Evolutionary conservation across 495 filamentous ascomycete genomes (phyloP).

Genomic region (Hyaloscypha bicolor): DNA sequence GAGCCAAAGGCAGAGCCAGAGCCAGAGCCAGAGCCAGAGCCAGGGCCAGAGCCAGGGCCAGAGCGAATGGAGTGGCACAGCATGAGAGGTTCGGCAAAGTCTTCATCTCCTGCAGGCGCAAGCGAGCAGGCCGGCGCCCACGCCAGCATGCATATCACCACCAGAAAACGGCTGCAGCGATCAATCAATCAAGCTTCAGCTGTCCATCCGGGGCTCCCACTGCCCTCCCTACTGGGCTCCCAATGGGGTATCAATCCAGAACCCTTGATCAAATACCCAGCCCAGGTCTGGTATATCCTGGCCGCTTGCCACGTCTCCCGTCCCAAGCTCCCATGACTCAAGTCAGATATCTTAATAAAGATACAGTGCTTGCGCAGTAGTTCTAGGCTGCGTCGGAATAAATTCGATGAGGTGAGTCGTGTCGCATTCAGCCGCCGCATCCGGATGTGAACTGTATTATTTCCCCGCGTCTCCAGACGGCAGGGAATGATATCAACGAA

Average conservation of each 20-base stretch:
- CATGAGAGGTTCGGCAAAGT: conserved; percentile 10
- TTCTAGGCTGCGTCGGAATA: conserved; percentile 21
- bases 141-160: conserved; percentile 14
- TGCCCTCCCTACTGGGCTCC: not conserved
- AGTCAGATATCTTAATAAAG: not conserved
- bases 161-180: conserved; percentile 11
- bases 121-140: not conserved
- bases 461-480: conserved; percentile 18
- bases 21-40: too few relatives aligned
- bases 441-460: conserved; percentile 1
- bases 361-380: not conserved
- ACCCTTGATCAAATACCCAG: not conserved
- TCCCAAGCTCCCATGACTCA: conserved; percentile 17
- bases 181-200: conserved; percentile 24
- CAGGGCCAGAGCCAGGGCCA: too few relatives aligned
- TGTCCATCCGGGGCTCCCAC: not conserved
- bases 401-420: conserved; percentile 16
- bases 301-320: not conserved
- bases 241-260: not conserved
- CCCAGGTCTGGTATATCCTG: not conserved
- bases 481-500: not conserved
- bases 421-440: conserved; percentile 6
- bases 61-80: conserved; percentile 6
- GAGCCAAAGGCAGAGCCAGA: too few relatives aligned
- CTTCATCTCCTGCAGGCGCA: conserved; percentile 22